A percentile compares a stretch with the other conserved stretches of the same genome.
These are phyloP conservation scores for Pseudocercospora vitis DNA, from an alignment of 2,329 filamentous ascomycete species.

Conservation along the genomic window DNA sequence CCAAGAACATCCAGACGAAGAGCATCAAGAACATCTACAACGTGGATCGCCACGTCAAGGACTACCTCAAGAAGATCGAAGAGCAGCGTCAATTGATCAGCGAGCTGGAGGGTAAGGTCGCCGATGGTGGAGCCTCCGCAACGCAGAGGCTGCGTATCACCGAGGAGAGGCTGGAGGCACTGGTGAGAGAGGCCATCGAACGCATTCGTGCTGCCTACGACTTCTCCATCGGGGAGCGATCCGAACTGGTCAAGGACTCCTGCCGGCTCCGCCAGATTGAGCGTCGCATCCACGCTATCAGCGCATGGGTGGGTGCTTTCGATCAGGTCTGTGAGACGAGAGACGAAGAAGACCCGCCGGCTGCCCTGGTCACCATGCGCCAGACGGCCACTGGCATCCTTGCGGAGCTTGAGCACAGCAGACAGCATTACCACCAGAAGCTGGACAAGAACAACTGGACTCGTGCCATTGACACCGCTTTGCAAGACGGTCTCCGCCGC, in stretches of 20 bases:
- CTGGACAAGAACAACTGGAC: conserved; percentile 84
- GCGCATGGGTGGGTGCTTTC: conserved; percentile 89
- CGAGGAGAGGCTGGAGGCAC: conserved; percentile 74
- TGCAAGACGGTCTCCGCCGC: conserved; percentile 80
- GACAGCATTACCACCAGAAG: conserved; percentile 86
- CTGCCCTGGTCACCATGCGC: conserved; percentile 71
- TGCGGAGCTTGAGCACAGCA: conserved; percentile 82
- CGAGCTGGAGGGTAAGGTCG: conserved; percentile 88
- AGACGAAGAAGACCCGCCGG: conserved; percentile 65
- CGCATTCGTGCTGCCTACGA: conserved; percentile 83
- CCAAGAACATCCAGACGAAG: conserved; percentile 99
- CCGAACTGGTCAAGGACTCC: conserved; percentile 76
- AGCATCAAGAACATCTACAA: conserved; percentile 99
- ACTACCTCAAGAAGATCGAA: conserved; percentile 98
- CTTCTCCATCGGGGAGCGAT: conserved; percentile 71
- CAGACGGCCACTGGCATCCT: conserved; percentile 88
- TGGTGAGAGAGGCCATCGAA: conserved; percentile 73
- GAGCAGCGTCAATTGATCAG: conserved; percentile 98
- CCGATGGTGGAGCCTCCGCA: conserved; percentile 77
- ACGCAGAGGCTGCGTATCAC: conserved; percentile 91
- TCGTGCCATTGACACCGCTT: conserved; percentile 78
- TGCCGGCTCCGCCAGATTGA: conserved; percentile 81
- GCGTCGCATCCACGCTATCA: conserved; percentile 80
- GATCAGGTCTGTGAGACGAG: conserved; percentile 74
- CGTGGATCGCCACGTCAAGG: conserved; percentile 97